Evolutionary conservation across 495 filamentous ascomycete genomes (phyloP).

Genomic region (Trichocladium uniseriatum): DNA sequence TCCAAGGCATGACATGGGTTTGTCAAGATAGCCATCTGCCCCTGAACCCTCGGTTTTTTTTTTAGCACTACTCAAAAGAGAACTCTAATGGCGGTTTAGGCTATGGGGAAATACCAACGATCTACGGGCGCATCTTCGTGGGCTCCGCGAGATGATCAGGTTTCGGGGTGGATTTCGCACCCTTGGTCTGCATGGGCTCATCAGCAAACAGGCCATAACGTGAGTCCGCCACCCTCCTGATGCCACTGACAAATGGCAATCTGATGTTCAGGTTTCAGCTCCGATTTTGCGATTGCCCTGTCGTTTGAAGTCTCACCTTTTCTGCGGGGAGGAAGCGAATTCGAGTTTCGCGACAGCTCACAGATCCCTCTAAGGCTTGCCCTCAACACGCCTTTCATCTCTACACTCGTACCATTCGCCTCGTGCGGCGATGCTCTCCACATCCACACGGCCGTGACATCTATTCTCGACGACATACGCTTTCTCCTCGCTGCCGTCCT

Average conservation of each 20-base stretch:
- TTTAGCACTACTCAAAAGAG: neutral
- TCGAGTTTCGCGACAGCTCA: slow-evolving; percentile 24
- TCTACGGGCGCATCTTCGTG: slow-evolving; percentile 25
- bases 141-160: slow-evolving; percentile 29
- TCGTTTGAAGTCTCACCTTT: slow-evolving; percentile 25
- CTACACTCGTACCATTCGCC: slow-evolving; percentile 21
- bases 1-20: too few relatives aligned
- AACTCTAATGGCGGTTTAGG: neutral
- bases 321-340: slow-evolving; percentile 18
- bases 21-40: too few relatives aligned
- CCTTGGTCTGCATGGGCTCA: slow-evolving; percentile 28
- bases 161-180: slow-evolving; percentile 28
- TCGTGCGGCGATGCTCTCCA: slow-evolving; percentile 22
- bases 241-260: neutral
- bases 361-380: slow-evolving; percentile 24
- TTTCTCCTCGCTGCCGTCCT: slow-evolving; percentile 26
- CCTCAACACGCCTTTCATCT: slow-evolving; percentile 30
- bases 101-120: slow-evolving; percentile 27
- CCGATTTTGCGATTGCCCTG: slow-evolving; percentile 27
- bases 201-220: slow-evolving; percentile 33
- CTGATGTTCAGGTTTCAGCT: slow-evolving; percentile 6
- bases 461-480: slow-evolving; percentile 34
- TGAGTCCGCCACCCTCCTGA: slow-evolving; percentile 9
- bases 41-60: neutral
- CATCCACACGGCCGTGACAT: slow-evolving; percentile 24